Evolutionary conservation across 1,139 yeast genomes (phyloP).

Genomic region (Citeromyces hawaiiensis): DNA sequence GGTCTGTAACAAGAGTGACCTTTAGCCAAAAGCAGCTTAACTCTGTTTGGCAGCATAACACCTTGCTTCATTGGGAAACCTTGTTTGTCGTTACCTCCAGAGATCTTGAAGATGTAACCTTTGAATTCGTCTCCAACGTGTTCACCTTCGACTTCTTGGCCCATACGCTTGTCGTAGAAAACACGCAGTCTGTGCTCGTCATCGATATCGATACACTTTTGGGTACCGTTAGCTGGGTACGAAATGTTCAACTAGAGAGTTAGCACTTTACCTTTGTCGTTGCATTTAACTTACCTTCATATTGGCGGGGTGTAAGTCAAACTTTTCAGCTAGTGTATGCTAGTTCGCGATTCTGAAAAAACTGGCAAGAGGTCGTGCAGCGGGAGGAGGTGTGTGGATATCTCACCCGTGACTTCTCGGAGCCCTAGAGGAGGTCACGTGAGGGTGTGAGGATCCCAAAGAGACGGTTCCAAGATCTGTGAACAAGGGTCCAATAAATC

Average conservation of each 20-base stretch:
- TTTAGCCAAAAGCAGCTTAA: constrained; percentile 84
- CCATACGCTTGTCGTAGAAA: constrained; percentile 99
- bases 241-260: constrained; percentile 80
- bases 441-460: not conserved
- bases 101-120: constrained; percentile 96
- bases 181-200: constrained; percentile 98
- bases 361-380: not conserved
- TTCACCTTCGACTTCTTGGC: constrained; percentile 99
- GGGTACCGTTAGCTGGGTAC: constrained; percentile 99
- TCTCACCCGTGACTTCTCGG: not conserved
- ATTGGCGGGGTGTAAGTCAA: not conserved
- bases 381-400: not conserved
- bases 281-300: not conserved
- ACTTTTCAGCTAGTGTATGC: not conserved
- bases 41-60: constrained; percentile 99
- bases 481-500: no score
- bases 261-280: not conserved
- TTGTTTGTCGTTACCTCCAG: constrained; percentile 99
- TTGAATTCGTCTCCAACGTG: constrained; percentile 97
- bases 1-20: constrained; percentile 99
- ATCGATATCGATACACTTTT: constrained; percentile 93
- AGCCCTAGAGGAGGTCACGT: not conserved
- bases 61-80: constrained; percentile 99
- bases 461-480: no score
- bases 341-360: not conserved